Evolutionary conservation across 345 rosid species (phyloP), one percentile per base, ranked within the genome.

Genomic region (Geranium brycei): DNA sequence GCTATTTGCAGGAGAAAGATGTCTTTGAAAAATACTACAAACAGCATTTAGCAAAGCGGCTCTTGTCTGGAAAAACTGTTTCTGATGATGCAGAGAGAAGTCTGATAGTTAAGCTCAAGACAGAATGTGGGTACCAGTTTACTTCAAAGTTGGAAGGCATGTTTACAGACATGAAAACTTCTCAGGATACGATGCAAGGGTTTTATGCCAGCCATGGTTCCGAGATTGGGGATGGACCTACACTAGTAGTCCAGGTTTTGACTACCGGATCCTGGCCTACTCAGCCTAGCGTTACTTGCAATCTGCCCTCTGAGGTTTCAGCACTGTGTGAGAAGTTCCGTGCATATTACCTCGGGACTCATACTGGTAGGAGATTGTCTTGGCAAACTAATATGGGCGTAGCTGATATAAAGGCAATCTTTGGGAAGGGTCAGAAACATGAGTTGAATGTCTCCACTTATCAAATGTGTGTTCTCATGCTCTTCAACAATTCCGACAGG

Each of bases 301-400:
- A 93, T 69, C 82, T 93, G 75, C 99, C 99, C 19, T 73, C 88
- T 47, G 99, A 93, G 75, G 83, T 93, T 81, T 81, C 89, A n/a
- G 87, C 78, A 30, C 69, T 93, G n/a, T 93, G 99, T 35, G 96
- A 93, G 82, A 93, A 88, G 86, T 93, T 93, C 74, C 83, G 97
- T 38, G 82, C 95, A 4, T 82, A 83, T 72, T 93, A 93, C 79
- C 97, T 93, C 16, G 99, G 99, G 63, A 90, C 97, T 32, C 99
- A 90, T 64, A 93, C 90, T 5, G 99, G 99, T 16, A 74, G 99
- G 79, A 82, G 99, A 72, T 67, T 93, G 66, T 81, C 99, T 10
- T 93, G 99, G 99, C 99, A 93, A 75, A 93, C 99, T 17, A 93
- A 93, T 81, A 93, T 88, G 99, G 99, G 99, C 61, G 80, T 95